phyloP scores from a whole-genome alignment of 2,329 filamentous ascomycete species.

The Westerdykella ornata region DNA sequence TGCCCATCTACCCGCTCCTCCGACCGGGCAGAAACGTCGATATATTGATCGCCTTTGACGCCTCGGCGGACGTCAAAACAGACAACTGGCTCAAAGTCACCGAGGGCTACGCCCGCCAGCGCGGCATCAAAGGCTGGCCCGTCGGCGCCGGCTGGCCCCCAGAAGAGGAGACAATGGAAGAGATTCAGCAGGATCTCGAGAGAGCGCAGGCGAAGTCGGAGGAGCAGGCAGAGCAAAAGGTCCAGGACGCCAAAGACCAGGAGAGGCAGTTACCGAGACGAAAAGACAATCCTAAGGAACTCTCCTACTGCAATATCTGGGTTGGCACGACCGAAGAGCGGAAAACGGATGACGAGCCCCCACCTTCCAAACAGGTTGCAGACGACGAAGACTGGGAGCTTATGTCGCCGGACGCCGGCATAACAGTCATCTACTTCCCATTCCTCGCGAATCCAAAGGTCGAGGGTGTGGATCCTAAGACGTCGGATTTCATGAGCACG shows the following conservation, averaged over 20 bases:
- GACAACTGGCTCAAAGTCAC: slow-evolving; percentile 96
- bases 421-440: slow-evolving; percentile 85
- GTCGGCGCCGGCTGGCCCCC: slow-evolving; percentile 91
- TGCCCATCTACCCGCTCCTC: slow-evolving; percentile 90
- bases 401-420: slow-evolving; percentile 70
- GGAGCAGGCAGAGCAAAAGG: slow-evolving; percentile 56
- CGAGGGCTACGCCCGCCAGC: slow-evolving; percentile 85
- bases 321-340: slow-evolving; percentile 77
- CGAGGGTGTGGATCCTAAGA: slow-evolving; percentile 72
- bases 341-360: slow-evolving; percentile 49
- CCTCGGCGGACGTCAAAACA: slow-evolving; percentile 83
- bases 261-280: slow-evolving; percentile 15
- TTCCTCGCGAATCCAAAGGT: slow-evolving; percentile 77
- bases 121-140: slow-evolving; percentile 90
- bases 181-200: slow-evolving; percentile 60
- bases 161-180: slow-evolving; percentile 49
- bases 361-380: slow-evolving; percentile 50
- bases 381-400: slow-evolving; percentile 54
- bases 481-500: slow-evolving; percentile 80
- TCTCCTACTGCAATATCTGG: slow-evolving; percentile 94
- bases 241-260: slow-evolving; percentile 50
- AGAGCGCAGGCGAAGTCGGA: slow-evolving; percentile 57
- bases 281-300: slow-evolving; percentile 41
- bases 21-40: slow-evolving; percentile 84
- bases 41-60: slow-evolving; percentile 86